phyloP scores from a whole-genome alignment of 108 stramenopile genomes.

The Cyclotella kingstonii region DNA sequence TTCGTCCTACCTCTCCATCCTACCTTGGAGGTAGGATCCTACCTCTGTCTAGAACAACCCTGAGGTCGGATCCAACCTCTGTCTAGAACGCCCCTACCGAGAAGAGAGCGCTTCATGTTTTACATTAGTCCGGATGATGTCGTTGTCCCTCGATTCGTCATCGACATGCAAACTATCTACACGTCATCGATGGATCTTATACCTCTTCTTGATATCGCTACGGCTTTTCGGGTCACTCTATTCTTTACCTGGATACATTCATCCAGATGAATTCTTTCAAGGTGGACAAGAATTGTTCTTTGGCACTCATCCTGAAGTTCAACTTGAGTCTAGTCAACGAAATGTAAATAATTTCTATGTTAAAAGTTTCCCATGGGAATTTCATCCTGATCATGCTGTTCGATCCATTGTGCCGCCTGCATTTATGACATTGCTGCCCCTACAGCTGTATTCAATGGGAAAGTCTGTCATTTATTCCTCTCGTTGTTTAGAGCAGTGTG shows the following conservation, averaged over 20 bases:
- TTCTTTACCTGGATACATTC: constrained; percentile 60
- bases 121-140: no score
- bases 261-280: constrained; percentile 88
- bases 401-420: constrained; percentile 70
- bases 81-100: no score
- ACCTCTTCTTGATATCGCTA: constrained; percentile 30
- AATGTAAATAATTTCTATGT: constrained; percentile 14
- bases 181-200: constrained; percentile 25
- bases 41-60: no score
- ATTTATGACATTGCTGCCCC: constrained; percentile 65
- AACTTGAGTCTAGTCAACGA: neutral
- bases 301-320: constrained; percentile 25
- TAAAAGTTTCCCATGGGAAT: constrained; percentile 69
- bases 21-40: no score
- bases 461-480: constrained; percentile 3
- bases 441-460: constrained; percentile 40
- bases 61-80: no score
- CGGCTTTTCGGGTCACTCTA: constrained; percentile 46
- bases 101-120: no score
- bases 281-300: constrained; percentile 80
- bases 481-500: neutral
- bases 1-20: no score
- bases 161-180: neutral
- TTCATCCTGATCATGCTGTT: constrained; percentile 68
- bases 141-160: no score